A percentile compares a stretch with the other conserved stretches of the same genome.
Conservation (phyloP, 2,329 filamentous ascomycete genomes). For the Bipolaris bicolor region DNA sequence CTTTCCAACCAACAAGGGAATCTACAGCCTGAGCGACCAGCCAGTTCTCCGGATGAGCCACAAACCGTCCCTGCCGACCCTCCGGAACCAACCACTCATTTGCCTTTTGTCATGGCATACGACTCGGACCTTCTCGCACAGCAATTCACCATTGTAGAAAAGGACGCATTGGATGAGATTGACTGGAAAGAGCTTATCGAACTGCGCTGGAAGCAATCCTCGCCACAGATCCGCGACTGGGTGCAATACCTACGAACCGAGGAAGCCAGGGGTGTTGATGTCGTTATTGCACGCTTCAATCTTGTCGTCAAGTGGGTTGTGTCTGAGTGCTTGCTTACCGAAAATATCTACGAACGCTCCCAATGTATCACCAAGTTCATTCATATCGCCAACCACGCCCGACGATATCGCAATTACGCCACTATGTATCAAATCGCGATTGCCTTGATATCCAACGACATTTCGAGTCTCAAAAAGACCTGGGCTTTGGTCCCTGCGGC, state of each 20-base stretch:
- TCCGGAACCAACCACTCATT: constrained; percentile 53
- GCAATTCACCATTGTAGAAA: constrained; percentile 85
- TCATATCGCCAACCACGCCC: constrained; percentile 78
- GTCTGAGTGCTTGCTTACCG: constrained; percentile 78
- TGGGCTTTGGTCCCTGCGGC: constrained; percentile 72
- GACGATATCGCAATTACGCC: constrained; percentile 79
- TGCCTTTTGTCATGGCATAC: constrained; percentile 82
- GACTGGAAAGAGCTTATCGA: constrained; percentile 89
- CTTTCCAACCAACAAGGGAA: constrained; percentile 31
- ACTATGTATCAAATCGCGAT: constrained; percentile 83
- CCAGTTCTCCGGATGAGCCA: constrained; percentile 32
- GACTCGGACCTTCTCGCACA: constrained; percentile 79
- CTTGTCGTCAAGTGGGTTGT: constrained; percentile 87
- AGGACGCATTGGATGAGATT: constrained; percentile 83
- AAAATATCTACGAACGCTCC: constrained; percentile 73
- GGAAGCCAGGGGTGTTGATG: constrained; percentile 76
- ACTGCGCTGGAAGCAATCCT: constrained; percentile 78
- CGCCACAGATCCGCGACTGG: constrained; percentile 74
- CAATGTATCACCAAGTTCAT: constrained; percentile 81
- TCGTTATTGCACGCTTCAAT: constrained; percentile 86
- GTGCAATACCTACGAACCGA: constrained; percentile 78
- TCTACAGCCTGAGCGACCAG: constrained; percentile 18
- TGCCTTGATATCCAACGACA: constrained; percentile 75
- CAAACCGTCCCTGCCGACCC: constrained; percentile 24
- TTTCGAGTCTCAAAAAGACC: constrained; percentile 70